Evolutionary conservation across 202 grass and related monocot species (phyloP).

Genomic region (Tripidium arundinaceum): DNA sequence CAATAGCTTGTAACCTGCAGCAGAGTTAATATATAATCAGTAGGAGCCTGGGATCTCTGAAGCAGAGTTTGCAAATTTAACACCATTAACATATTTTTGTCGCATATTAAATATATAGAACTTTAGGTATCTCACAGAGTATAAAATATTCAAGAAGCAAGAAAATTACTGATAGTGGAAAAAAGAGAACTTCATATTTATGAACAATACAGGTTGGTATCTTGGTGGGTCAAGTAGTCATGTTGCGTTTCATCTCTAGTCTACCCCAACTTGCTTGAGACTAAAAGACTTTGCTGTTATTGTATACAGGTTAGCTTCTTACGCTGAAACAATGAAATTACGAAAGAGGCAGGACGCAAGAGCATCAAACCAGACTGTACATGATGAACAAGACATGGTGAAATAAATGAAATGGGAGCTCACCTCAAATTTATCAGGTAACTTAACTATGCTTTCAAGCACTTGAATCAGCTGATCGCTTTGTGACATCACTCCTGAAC

Average conservation of each 20-base stretch:
- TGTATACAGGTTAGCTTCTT: neutral
- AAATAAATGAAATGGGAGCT: slow-evolving; percentile 36
- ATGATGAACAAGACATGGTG: neutral
- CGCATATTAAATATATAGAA: slow-evolving; percentile 4
- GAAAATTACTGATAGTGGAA: neutral
- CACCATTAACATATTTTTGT: neutral
- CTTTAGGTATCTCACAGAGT: neutral
- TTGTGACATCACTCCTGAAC: slow-evolving; percentile 53
- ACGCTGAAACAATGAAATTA: slow-evolving; percentile 18
- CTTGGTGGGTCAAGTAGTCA: neutral
- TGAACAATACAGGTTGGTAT: neutral
- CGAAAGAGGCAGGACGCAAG: neutral
- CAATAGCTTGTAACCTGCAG: slow-evolving; percentile 60
- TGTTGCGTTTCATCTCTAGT: neutral
- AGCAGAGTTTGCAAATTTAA: slow-evolving; percentile 24
- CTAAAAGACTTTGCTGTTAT: neutral
- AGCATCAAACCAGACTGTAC: neutral
- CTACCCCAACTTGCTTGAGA: neutral
- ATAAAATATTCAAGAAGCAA: slow-evolving; percentile 27
- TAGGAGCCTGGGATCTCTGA: slow-evolving; percentile 28
- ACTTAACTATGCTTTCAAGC: slow-evolving; percentile 62
- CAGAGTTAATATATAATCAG: slow-evolving; percentile 5
- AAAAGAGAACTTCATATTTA: neutral
- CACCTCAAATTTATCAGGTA: slow-evolving; percentile 93
- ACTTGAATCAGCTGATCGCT: slow-evolving; percentile 60